Base-by-base conservation (phyloP, 164 flowering plant genomes). In the Kalanchoe fedtschenkoi region DNA sequence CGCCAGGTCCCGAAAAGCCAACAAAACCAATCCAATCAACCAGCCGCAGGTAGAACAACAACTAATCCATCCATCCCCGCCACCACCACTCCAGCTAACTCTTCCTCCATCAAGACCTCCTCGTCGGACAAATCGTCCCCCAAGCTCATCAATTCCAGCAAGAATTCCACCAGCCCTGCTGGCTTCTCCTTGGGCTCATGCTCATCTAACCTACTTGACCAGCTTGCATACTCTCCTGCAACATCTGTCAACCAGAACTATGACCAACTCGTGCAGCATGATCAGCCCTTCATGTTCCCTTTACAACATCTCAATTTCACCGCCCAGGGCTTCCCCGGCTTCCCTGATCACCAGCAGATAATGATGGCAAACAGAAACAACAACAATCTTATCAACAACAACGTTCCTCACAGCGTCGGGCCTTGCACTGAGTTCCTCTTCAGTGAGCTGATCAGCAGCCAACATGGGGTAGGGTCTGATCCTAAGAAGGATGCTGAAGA, bases 91-190 rank as follows among this genome's bases (percentile, higher is more conserved):
- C n/a, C 21, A 22, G 7, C 51, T 10, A 44, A 44, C 51, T 26
- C 51, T n/a, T 44, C 51, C 51, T 44, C 51, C 51, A 5, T 37
- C n/a, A n/a, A n/a, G n/a, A n/a, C 39, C 3, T 85, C 96, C 10
- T 82, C 87, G 0, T 80, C 87, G 0, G 82, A 78, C 14, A 86
- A 80, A 66, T 72, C 85, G 0, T 76, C 87, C 6, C 79, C 83
- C 0, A 43, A 57, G 3, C 62, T 54, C 26, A 15, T 54, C 26
- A 15, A 13, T 1, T 44, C 56, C 6, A 63, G 66, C n/a, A 69
- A 66, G 64, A 10, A 28, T 1, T 4, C 19, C 0, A 19, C 5
- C 22, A 44, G 8, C 51, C 51, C 51, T 44, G 21, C 19, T 0
- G 51, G 6, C 21, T 28, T 67, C 17, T 51, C 68, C 13, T 63